These are phyloP conservation scores for Marasmius tenuissimus DNA, from an alignment of 1,284 basidiomycete genomes.

Conservation along the genomic window DNA sequence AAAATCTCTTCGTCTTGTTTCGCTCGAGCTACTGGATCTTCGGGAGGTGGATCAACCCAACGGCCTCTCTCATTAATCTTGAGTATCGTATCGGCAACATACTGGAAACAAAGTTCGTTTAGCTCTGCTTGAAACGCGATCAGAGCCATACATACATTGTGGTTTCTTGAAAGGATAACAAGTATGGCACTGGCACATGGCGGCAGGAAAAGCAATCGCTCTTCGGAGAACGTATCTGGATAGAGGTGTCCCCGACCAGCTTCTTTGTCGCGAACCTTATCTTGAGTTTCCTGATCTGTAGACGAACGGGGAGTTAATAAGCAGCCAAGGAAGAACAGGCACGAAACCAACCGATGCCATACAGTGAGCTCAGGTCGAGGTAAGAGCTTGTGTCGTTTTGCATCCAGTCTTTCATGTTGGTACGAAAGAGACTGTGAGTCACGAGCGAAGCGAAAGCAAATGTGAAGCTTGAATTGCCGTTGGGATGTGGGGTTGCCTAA, in stretches of 20 bases:
- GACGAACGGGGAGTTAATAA: no score
- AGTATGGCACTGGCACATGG: slow-evolving; percentile 49
- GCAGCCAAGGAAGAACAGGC: background rate
- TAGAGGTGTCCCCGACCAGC: slow-evolving; percentile 42
- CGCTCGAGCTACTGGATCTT: slow-evolving; percentile 26
- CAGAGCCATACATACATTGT: slow-evolving; percentile 34
- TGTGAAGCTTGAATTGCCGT: slow-evolving; percentile 47
- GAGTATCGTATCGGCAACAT: slow-evolving; percentile 51
- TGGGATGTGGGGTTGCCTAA: slow-evolving; percentile 37
- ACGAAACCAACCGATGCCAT: slow-evolving; percentile 36
- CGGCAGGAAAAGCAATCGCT: slow-evolving; percentile 51
- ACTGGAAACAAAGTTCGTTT: slow-evolving; percentile 24
- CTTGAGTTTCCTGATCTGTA: slow-evolving; percentile 34
- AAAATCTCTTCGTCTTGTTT: slow-evolving; percentile 56
- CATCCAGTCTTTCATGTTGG: slow-evolving; percentile 33
- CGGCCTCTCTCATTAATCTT: slow-evolving; percentile 49
- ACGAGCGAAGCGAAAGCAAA: slow-evolving; percentile 50
- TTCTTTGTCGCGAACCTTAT: slow-evolving; percentile 39
- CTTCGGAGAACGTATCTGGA: slow-evolving; percentile 44
- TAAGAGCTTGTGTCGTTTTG: slow-evolving; percentile 61
- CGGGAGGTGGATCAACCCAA: slow-evolving; percentile 38
- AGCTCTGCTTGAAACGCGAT: background rate
- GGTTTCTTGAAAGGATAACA: slow-evolving; percentile 50
- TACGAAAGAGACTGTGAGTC: slow-evolving; percentile 46
- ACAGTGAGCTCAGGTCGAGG: slow-evolving; percentile 51